Evolutionary conservation across 805 yeast species (phyloP), one percentile per base, ranked within the genome.

Genomic region (Candida railenensis): DNA sequence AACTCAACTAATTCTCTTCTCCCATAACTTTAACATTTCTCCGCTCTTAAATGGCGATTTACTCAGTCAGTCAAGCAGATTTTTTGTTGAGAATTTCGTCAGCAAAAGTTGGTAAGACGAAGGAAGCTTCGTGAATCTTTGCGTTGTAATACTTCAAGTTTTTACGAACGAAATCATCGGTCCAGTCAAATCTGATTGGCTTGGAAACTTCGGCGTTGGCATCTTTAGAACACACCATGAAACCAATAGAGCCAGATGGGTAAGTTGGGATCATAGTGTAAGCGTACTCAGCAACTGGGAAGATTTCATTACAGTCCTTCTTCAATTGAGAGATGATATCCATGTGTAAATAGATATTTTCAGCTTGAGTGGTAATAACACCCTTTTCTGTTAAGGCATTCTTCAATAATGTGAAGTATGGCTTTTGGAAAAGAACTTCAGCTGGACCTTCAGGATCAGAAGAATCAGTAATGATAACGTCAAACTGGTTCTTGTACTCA

Each of bases 361-460:
- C 99, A 45, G 96, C 97, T 74, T 92, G 97, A 48, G 97, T 90
- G 61, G 94, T 86, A 53, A 81, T 80, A 48, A 91, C 92, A 65
- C 99, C 99, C 65, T 89, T 82, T 53, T 83, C 94, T 50, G 96
- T 90, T 56, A 92, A 80, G n/a, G 98, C 97, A 52, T 82, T 85
- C 65, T 77, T 73, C 66, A 92, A 77, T 52, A 92, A 80, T 69
- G 85, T 78, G 67, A 91, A 92, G 78, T 92, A 92, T 22, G 90
- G 89, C 66, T 87, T 85, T 74, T 91, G 96, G 82, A 94, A 94
- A 44, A 92, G 78, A 33, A 89, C 77, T 68, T 85, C 97, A 43
- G 98, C 98, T 30, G 99, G 98, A 47, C 98, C 99, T 69, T 92
- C 98, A 42, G 98, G 98, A 69, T 92, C 98, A 30, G 97, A 89